Conservation (phyloP, 257 asterid species). For the Scutellaria baicalensis region DNA sequence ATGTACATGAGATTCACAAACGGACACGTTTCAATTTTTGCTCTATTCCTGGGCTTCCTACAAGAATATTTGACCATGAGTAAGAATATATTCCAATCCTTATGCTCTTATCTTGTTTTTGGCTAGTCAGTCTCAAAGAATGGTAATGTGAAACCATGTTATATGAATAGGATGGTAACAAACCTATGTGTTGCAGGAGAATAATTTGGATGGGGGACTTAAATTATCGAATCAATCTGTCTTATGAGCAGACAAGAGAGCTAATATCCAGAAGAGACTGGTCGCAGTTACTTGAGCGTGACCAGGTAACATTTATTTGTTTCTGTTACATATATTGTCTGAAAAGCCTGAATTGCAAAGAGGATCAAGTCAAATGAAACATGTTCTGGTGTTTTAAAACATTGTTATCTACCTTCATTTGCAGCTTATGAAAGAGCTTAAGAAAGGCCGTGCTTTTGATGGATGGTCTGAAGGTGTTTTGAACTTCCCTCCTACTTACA, state of each 20-base stretch:
- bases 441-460: conserved; percentile 74
- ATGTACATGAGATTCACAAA: conserved; percentile 75
- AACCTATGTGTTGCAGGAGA: conserved; percentile 50
- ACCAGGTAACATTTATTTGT: conserved; percentile 51
- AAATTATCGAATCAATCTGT: conserved; percentile 76
- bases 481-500: conserved; percentile 88
- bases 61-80: conserved; percentile 84
- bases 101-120: neutral
- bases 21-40: conserved; percentile 68
- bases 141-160: neutral
- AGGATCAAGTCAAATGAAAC: neutral
- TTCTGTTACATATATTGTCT: neutral
- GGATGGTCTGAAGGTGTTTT: conserved; percentile 95
- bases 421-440: conserved; percentile 79
- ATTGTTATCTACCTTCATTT: conserved; percentile 11
- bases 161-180: neutral
- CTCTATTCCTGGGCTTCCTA: conserved; percentile 61
- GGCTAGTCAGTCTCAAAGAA: neutral
- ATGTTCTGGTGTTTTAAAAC: neutral
- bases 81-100: conserved; percentile 27
- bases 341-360: neutral
- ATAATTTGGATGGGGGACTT: conserved; percentile 94
- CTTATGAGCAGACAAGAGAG: conserved; percentile 67
- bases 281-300: conserved; percentile 57
- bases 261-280: conserved; percentile 63